Conservation (phyloP, 2,329 filamentous ascomycete species). For the Diplodia intermedia region DNA sequence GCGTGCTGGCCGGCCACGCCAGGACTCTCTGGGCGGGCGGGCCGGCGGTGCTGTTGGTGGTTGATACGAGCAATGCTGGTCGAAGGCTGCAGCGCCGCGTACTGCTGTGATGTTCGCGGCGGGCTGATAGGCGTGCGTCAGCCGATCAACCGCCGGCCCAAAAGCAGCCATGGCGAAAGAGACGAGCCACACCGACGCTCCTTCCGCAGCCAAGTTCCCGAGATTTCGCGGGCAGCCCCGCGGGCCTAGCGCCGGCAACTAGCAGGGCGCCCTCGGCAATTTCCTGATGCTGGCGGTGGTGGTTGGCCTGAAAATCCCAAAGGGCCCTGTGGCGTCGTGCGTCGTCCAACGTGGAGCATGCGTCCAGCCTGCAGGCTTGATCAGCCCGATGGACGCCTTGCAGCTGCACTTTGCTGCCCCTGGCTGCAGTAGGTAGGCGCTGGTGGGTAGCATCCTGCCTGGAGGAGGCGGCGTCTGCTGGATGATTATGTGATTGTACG, state of each 20-base stretch:
- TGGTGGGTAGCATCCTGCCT: background rate
- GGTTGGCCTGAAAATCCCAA: background rate
- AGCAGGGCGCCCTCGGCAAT: conserved; percentile 7
- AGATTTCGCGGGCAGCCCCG: conserved; percentile 3
- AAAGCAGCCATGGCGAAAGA: conserved; percentile 18
- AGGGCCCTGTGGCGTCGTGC: conserved; percentile 2
- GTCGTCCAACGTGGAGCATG: conserved; percentile 10
- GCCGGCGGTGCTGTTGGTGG: conserved; percentile 20
- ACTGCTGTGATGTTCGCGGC: background rate
- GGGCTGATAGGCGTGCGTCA: conserved; percentile 14
- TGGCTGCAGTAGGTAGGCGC: background rate
- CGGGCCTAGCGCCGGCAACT: conserved; percentile 6
- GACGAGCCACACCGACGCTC: conserved; percentile 9
- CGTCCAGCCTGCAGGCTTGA: background rate
- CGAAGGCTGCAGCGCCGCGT: conserved; percentile 10
- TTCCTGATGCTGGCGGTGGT: background rate
- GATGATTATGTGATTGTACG: conserved; percentile 13
- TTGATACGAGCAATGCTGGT: conserved; percentile 15
- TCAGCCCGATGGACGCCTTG: background rate
- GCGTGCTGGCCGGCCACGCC: background rate
- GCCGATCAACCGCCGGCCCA: background rate
- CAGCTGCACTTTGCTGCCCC: background rate
- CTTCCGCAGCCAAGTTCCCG: conserved; percentile 10
- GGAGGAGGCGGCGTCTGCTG: conserved; percentile 7
- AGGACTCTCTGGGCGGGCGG: conserved; percentile 1